Percentiles rank a stretch among this genome's conserved stretches.
phyloP scores from a whole-genome alignment of 805 yeast species.

The Pichia manshurica region DNA sequence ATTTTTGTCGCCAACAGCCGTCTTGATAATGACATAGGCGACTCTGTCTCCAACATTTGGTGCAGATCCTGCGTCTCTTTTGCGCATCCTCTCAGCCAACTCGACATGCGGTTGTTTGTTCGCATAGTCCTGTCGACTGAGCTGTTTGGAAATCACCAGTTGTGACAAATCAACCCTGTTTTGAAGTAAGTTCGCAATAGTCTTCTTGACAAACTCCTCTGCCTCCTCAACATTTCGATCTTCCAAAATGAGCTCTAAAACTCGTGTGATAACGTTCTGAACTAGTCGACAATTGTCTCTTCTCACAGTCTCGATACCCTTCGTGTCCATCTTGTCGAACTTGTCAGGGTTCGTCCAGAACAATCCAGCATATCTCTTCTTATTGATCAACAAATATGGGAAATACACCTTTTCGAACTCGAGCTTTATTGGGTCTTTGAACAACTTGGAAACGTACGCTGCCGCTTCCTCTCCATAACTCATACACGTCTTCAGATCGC shows the following conservation, averaged over 20 bases:
- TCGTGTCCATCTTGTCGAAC: constrained; percentile 95
- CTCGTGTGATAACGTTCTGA: constrained; percentile 89
- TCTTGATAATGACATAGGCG: constrained; percentile 86
- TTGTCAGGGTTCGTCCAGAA: constrained; percentile 93
- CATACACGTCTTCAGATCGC: constrained; percentile 81
- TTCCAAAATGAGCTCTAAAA: constrained; percentile 75
- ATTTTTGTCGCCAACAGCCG: constrained; percentile 70
- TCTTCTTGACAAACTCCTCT: constrained; percentile 73
- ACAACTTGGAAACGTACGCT: constrained; percentile 68
- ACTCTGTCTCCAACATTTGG: constrained; percentile 97
- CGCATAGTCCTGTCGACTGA: constrained; percentile 84
- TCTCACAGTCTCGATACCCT: constrained; percentile 97
- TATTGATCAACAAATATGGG: constrained; percentile 90
- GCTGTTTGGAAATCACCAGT: constrained; percentile 87
- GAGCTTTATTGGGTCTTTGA: constrained; percentile 81
- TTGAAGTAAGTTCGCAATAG: constrained; percentile 85
- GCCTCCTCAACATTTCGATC: constrained; percentile 85
- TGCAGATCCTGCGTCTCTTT: constrained; percentile 96
- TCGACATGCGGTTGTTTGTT: constrained; percentile 98
- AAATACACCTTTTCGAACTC: constrained; percentile 96
- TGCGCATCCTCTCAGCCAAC: constrained; percentile 89
- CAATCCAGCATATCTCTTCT: constrained; percentile 94
- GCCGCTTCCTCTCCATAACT: constrained; percentile 93
- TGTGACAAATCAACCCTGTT: constrained; percentile 90
- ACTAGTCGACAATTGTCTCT: constrained; percentile 96